Conservation (phyloP, 1,139 yeast species). For the Pichia sp. region DNA sequence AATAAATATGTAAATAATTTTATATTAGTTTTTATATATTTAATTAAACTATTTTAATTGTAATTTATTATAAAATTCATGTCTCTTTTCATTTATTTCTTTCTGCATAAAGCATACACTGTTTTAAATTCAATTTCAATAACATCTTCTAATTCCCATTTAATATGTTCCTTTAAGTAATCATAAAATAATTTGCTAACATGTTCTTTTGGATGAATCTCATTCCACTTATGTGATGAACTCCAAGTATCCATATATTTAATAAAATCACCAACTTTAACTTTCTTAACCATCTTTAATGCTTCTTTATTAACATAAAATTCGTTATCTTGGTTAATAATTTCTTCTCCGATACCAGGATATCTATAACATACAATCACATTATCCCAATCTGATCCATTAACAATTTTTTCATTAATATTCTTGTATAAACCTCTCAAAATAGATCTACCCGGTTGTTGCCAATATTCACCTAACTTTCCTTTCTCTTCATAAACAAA, state of each 20-base stretch:
- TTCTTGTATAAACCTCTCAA: slow-evolving; percentile 43
- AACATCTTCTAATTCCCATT: slow-evolving; percentile 10
- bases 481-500: slow-evolving; percentile 35
- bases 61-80: neutral
- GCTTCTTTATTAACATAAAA: slow-evolving; percentile 13
- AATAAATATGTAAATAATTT: slow-evolving; percentile 3
- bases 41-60: neutral
- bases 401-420: slow-evolving; percentile 24
- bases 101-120: slow-evolving; percentile 29
- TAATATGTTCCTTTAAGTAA: slow-evolving; percentile 25
- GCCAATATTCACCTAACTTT: slow-evolving; percentile 66
- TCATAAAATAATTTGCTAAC: slow-evolving; percentile 26
- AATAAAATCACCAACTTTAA: slow-evolving; percentile 40
- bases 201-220: slow-evolving; percentile 28
- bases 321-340: neutral
- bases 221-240: slow-evolving; percentile 63
- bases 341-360: slow-evolving; percentile 11
- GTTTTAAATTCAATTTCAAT: slow-evolving; percentile 34
- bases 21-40: slow-evolving; percentile 9
- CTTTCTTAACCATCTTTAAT: slow-evolving; percentile 33
- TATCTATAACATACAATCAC: slow-evolving; percentile 28
- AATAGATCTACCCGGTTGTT: slow-evolving; percentile 61
- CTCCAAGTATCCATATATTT: slow-evolving; percentile 62
- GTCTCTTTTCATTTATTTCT: neutral
- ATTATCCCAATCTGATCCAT: slow-evolving; percentile 20